Percentiles rank a stretch among this genome's conserved stretches.
Evolutionary conservation across 176 grass and related monocot species (phyloP).

Genomic region (Bolboschoenus planiculmis): DNA sequence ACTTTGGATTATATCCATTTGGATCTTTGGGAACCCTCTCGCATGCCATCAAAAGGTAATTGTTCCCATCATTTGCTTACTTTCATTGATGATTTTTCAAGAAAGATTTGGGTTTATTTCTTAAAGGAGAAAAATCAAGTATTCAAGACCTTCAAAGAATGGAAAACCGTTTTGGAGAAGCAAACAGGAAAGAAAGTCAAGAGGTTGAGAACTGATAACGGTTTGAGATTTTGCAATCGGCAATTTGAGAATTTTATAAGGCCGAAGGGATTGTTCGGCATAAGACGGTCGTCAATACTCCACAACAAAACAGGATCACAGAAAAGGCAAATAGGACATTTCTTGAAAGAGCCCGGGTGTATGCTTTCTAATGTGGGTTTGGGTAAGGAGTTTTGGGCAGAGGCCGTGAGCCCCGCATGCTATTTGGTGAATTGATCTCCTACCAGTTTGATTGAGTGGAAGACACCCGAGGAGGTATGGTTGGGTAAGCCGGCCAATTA

Average conservation of each 20-base stretch:
- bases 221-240: not conserved
- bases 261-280: not conserved
- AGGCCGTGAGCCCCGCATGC: too few relatives aligned
- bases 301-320: not conserved
- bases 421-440: too few relatives aligned
- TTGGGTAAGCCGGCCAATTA: too few relatives aligned
- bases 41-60: too few relatives aligned
- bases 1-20: not conserved
- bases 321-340: not conserved
- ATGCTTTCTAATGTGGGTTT: not conserved
- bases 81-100: not conserved
- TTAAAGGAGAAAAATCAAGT: not conserved
- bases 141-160: not conserved
- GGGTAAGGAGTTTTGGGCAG: not conserved
- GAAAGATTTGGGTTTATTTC: not conserved
- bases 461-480: too few relatives aligned
- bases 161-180: not conserved
- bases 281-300: not conserved
- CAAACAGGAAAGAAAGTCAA: too few relatives aligned
- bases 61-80: too few relatives aligned
- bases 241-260: not conserved
- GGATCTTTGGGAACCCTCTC: too few relatives aligned
- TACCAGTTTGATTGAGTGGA: too few relatives aligned
- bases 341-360: not conserved
- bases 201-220: too few relatives aligned